phyloP scores from a whole-genome alignment of 805 yeast species.

The Wickerhamiella australiensis region DNA sequence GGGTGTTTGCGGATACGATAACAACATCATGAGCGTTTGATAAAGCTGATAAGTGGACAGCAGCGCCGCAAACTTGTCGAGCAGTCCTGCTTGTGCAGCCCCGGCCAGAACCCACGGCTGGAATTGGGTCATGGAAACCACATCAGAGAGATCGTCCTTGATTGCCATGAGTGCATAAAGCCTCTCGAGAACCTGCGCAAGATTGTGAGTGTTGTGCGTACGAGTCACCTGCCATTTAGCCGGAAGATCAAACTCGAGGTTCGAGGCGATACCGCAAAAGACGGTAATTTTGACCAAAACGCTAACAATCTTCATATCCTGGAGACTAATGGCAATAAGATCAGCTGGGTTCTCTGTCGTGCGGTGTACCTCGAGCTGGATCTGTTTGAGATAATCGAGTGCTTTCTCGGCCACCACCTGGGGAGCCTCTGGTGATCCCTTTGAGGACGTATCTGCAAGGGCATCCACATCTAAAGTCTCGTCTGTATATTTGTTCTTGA shows the following conservation, averaged over 20 bases:
- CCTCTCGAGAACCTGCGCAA: neutral
- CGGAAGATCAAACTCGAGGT: conserved; percentile 32
- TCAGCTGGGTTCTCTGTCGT: conserved; percentile 14
- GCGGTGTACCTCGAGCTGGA: neutral
- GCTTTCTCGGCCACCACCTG: neutral
- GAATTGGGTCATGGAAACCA: conserved; percentile 17
- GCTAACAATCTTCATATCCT: conserved; percentile 69
- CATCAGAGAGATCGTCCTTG: conserved; percentile 29
- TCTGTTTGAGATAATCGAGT: neutral
- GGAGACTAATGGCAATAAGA: conserved; percentile 51
- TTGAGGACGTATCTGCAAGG: neutral
- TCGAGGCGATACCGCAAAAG: conserved; percentile 58
- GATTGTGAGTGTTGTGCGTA: neutral
- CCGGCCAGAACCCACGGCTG: conserved; percentile 16
- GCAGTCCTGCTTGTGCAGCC: conserved; percentile 5
- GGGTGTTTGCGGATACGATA: conserved; percentile 25
- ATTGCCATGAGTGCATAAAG: neutral
- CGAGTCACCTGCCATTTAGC: neutral
- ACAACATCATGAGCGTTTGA: conserved; percentile 40
- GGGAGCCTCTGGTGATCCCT: neutral
- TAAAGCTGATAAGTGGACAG: conserved; percentile 55
- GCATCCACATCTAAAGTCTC: neutral
- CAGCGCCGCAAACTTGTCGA: neutral
- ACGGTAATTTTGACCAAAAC: conserved; percentile 52
- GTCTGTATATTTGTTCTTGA: neutral